Evolutionary conservation across 495 filamentous ascomycete genomes (phyloP).

Genomic region (Penicillium flavigenum): DNA sequence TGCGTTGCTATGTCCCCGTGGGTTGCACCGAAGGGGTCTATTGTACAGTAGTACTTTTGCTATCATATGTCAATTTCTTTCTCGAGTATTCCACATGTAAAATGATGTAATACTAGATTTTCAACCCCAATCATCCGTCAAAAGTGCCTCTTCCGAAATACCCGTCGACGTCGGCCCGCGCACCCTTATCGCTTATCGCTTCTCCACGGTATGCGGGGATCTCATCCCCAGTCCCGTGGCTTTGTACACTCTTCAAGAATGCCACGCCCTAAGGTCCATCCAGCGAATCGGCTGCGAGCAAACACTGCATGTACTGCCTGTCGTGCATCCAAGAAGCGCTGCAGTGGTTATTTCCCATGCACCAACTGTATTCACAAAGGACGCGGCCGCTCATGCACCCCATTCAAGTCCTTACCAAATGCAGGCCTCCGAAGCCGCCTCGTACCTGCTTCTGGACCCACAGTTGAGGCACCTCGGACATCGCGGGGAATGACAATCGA

Average conservation of each 20-base stretch:
- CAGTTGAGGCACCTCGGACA: background rate
- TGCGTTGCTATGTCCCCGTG: too few species aligned
- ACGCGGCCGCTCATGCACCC: slow-evolving; percentile 33
- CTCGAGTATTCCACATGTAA: background rate
- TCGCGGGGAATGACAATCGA: background rate
- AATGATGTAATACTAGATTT: background rate
- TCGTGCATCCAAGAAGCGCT: slow-evolving; percentile 42
- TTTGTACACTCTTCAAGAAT: slow-evolving; percentile 22
- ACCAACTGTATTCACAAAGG: slow-evolving; percentile 37
- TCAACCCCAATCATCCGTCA: background rate
- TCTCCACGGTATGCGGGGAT: slow-evolving; percentile 11
- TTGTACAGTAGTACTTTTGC: background rate
- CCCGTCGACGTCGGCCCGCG: slow-evolving; percentile 7
- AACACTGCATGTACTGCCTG: slow-evolving; percentile 40
- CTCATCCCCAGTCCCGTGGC: background rate
- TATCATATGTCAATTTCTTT: background rate
- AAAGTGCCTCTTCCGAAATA: slow-evolving; percentile 1
- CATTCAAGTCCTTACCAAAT: slow-evolving; percentile 26
- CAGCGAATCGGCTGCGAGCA: slow-evolving; percentile 38
- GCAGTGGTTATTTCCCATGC: slow-evolving; percentile 43
- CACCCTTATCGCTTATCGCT: slow-evolving; percentile 1
- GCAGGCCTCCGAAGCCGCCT: slow-evolving; percentile 12
- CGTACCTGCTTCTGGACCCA: background rate
- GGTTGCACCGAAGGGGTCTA: too few species aligned
- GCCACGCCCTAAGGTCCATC: slow-evolving; percentile 41